Conservation (phyloP, 2,329 filamentous ascomycete species). For the Fusarium protoensiforme region DNA sequence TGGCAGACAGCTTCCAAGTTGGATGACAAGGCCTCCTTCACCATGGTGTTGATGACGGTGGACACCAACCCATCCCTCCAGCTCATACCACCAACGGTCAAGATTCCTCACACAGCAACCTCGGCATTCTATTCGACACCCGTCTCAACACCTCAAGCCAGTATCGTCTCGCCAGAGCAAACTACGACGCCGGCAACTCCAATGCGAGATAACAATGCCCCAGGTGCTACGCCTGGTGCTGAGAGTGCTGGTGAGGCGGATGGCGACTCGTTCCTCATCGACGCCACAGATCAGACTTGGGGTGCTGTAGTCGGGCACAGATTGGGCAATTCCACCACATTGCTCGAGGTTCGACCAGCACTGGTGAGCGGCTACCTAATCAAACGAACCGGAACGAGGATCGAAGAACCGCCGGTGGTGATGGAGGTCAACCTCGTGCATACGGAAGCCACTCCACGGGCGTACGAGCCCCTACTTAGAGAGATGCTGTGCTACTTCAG, state of each 20-base stretch:
- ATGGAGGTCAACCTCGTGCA: conserved; percentile 75
- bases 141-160: conserved; percentile 73
- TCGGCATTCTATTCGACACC: conserved; percentile 69
- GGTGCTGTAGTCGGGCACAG: conserved; percentile 76
- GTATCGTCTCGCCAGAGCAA: conserved; percentile 70
- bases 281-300: conserved; percentile 81
- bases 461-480: conserved; percentile 72
- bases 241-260: conserved; percentile 56
- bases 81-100: conserved; percentile 66
- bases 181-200: conserved; percentile 63
- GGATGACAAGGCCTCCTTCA: conserved; percentile 63
- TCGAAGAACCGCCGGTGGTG: conserved; percentile 68
- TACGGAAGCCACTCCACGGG: conserved; percentile 60
- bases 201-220: conserved; percentile 49
- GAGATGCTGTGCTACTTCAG: conserved; percentile 79
- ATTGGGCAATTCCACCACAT: conserved; percentile 67
- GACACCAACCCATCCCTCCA: conserved; percentile 74
- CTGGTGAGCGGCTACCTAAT: conserved; percentile 74
- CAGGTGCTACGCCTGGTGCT: conserved; percentile 59
- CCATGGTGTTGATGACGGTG: conserved; percentile 70
- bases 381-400: conserved; percentile 67
- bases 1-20: conserved; percentile 66
- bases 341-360: conserved; percentile 66
- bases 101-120: conserved; percentile 57
- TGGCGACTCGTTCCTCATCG: conserved; percentile 74